Evolutionary conservation across 352 stramenopile genomes (phyloP), one percentile per base, ranked within the genome.

Genomic region (Albugo laibachii): DNA sequence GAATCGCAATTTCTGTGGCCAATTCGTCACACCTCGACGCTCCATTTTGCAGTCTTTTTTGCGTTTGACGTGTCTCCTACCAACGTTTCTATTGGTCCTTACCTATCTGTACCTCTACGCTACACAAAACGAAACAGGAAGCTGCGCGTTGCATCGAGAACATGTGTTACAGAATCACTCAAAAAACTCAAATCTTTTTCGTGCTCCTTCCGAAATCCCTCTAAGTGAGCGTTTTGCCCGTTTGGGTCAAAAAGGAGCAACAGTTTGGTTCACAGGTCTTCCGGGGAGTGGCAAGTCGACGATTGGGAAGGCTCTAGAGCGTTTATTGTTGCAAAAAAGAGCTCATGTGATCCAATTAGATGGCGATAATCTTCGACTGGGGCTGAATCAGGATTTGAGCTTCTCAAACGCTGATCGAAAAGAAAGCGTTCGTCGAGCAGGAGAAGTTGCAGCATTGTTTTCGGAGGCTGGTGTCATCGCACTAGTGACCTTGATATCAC

Each of bases 211-310:
- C 50, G 63, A 85, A 41, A 51, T 88, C 21, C 62, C 66, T 19
- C 66, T 69, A 0, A 53, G 67, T 36, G 61, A 83, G 55, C 66
- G 76, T 0, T 84, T 81, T 49, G 76, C 72, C 4, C 73, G 73
- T 0, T 49, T 88, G 37, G 63, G 81, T 55, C 95, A 99, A 65
- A 98, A 98, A 61, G 94, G 95, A 16, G 89, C 92, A 6, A 98
- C 94, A 18, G 71, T 98, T 0, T 99, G 94, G 94, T 97, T 99
- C 72, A 99, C 94, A 5, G 94, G 95, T 11, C 88, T 97, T 31
- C 95, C 74, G 14, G 94, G 94, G n/a, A 94, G 87, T 35, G 95
- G 94, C 31, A 99, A 99, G 68, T 97, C 85, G 41, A 99, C 95
- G 5, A 95, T 99, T 48, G 93, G 93, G 12, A 94, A 84, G 2